Evolutionary conservation across 768 basidiomycete genomes (phyloP), one percentile per base, ranked within the genome.

Genomic region (Lentinula sp.): DNA sequence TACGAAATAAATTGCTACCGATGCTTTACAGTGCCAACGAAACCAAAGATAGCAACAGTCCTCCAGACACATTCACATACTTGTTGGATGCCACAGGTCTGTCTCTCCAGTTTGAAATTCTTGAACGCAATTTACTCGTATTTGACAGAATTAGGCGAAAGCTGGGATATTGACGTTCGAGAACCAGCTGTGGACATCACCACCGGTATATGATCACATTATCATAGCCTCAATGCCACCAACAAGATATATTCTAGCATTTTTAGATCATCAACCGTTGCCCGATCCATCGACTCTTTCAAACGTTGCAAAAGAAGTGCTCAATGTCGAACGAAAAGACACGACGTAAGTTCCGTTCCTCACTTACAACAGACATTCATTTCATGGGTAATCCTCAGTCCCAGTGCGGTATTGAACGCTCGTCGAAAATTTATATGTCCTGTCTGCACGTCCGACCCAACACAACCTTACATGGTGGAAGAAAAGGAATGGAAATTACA

Each of bases 1-100:
- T 98, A 51, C 81, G 85, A 42, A 93, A 93, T 69, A 96, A 97
- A 72, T 73, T 98, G 13, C 71, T 97, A 39, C 95, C 95, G 2
- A 86, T 83, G 3, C 74, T 88, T 13, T 69, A 79, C 37, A 75
- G 79, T 10, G 79, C 83, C 8, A 83, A 85, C 59, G 64, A 67
- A 9, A 65, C 74, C 18, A 73, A 71, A 8, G 13, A 23, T 23
- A 18, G 18, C 4, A 16, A 7, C 41, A 12, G 20, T 6, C 61
- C 61, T 53, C 62, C 46, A 37, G 72, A 20, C 69, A 73, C 76
- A 6, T 78, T 66, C 62, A 65, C 75, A 68, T 74, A 88, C 70
- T 70, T 91, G 36, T 74, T 90, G 33, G 86, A 93, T 68, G 90
- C 91, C 3, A 85, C 85, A 54, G 78, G 90, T 85, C 62, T 66